phyloP scores from a whole-genome alignment of 257 asterid species.

The Linaria vulgaris region DNA sequence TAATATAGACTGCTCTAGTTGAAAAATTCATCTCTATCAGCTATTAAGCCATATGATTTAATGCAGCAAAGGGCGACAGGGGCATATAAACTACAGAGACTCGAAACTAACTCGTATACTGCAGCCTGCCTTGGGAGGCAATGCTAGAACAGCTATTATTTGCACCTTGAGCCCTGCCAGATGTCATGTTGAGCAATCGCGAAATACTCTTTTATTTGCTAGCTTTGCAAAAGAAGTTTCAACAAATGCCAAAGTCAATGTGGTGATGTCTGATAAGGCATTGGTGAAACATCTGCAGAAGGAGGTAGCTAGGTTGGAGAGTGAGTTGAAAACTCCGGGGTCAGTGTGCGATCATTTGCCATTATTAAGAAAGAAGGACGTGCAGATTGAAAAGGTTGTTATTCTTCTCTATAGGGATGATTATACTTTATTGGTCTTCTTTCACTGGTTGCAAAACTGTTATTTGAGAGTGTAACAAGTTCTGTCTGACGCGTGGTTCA shows the following conservation, averaged over 20 bases:
- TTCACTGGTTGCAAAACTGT: neutral
- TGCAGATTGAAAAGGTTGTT: slow-evolving; percentile 82
- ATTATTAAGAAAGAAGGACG: slow-evolving; percentile 79
- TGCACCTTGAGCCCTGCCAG: slow-evolving; percentile 97
- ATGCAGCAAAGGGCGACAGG: slow-evolving; percentile 97
- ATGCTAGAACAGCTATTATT: slow-evolving; percentile 97
- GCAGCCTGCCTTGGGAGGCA: slow-evolving; percentile 98
- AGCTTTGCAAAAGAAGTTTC: slow-evolving; percentile 96
- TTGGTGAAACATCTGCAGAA: slow-evolving; percentile 97
- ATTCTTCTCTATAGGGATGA: slow-evolving; percentile 16
- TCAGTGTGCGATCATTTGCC: slow-evolving; percentile 63
- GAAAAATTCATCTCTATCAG: slow-evolving; percentile 1
- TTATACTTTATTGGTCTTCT: slow-evolving; percentile 9
- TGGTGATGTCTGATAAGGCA: slow-evolving; percentile 99
- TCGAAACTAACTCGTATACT: slow-evolving; percentile 95
- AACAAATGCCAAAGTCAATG: slow-evolving; percentile 97
- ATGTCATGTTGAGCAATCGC: slow-evolving; percentile 95
- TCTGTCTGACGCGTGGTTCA: too few species aligned
- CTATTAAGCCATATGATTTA: slow-evolving; percentile 21
- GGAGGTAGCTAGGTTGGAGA: slow-evolving; percentile 96
- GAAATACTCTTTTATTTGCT: slow-evolving; percentile 96
- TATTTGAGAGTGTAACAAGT: too few species aligned
- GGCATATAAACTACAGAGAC: slow-evolving; percentile 93
- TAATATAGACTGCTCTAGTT: neutral
- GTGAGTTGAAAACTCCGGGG: slow-evolving; percentile 80